Base-by-base conservation (phyloP, 345 rosid species). In the Gossypium bickii region DNA sequence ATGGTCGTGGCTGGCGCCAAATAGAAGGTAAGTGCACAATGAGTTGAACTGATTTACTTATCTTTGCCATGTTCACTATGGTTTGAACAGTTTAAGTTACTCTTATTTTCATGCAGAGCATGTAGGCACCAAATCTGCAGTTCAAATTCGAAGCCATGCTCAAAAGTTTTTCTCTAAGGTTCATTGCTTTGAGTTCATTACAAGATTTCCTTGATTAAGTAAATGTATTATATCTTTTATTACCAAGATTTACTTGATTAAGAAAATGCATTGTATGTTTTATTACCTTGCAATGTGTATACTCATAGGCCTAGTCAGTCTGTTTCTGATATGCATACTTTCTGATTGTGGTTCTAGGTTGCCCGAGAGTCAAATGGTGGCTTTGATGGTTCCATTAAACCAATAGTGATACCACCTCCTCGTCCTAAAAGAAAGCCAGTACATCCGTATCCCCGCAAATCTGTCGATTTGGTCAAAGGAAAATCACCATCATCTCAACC, bases 131-230 rank as follows among this genome's bases (percentile, higher is more conserved):
- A 94, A 94, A 85, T 88, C 97, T 22, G 93, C 97, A 38, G 93
- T 94, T 79, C 98, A 92, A 82, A 90, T 92, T 66, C 88, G 98
- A 81, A 92, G 98, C 91, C 98, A 93, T 84, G 97, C 98, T 80
- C 98, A 93, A 78, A 93, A 94, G 78, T 90, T 89, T 80, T 94
- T 94, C 89, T 85, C 93, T 34, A 94, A 92, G 97, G 98, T 94
- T 64, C 74, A 64, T 57, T 78, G 27, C 66, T 55, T 48, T 47
- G 18, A 63, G 49, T 72, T 29, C 41, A 16, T n/a, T 74, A 12
- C 43, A 18, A 49, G 25, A 38, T n/a, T 63, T 74, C 22, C 60
- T 49, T n/a, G 57, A 48, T 63, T 51, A n/a, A 25, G 61, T 17
- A 61, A 25, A 25, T 18, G 18, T 12, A 18, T 70, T 68, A 7